Base-by-base conservation (phyloP, 331 rosid genomes). In the Pyracantha coccinea region DNA sequence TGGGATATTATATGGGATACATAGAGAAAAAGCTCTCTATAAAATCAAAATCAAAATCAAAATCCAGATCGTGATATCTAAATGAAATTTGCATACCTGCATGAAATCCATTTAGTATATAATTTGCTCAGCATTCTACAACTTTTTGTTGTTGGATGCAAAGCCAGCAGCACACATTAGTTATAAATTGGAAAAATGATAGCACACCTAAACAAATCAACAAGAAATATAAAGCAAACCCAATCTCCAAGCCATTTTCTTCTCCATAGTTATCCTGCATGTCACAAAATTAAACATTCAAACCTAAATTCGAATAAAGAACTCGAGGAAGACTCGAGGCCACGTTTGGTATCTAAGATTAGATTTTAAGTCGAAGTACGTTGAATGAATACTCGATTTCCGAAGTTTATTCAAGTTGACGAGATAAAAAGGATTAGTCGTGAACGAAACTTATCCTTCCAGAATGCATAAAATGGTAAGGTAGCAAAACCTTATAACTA, bases 261-360 rank as follows among this genome's bases (percentile, higher is more conserved):
- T 50, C 72, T 53, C 47, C 29, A 66, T 38, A 38, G 33, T 75
- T 79, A 71, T 50, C 81, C 77, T 81, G 71, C 53, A 66, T 19
- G 71, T 38, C 72, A 47, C 62, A 80, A 70, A 75, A 31, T 67
- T 23, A 29, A 69, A 35, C 12, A 21, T 69, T 33, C 24, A 69
- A 23, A 57, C 31, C 1, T 33, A 21, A 7, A 57, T 64, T 28
- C 41, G 24, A 75, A n/a, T 21, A 65, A 59, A 8, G 7, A 68
- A 24, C 78, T 59, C 27, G 25, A 35, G n/a, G 61, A 63, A 73
- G 70, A 79, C 25, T 6, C 20, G 47, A 41, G 47, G 47, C 47
- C 47, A 41, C 47, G 47, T 11, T 41, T 41, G 47, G 47, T 35
- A 9, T 2, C 44, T 35, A 35, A 35, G 45, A 38, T 38, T 38